These are phyloP conservation scores for Cladorrhinum sp. DNA, from an alignment of 2,329 filamentous ascomycete species.

Conservation along the genomic window DNA sequence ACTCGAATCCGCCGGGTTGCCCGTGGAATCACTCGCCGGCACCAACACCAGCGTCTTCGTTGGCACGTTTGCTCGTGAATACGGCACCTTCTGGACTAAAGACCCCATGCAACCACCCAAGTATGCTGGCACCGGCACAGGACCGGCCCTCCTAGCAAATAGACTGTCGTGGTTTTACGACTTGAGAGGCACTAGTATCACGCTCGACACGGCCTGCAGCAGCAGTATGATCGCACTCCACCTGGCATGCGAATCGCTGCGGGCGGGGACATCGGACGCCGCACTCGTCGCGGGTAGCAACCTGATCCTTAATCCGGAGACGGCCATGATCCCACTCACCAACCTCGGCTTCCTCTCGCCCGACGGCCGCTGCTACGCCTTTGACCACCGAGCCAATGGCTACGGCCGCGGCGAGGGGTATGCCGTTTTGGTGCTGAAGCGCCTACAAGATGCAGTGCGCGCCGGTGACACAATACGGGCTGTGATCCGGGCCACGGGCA, in stretches of 20 bases:
- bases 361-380: constrained; percentile 24
- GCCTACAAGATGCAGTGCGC: constrained; percentile 26
- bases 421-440: constrained; percentile 11
- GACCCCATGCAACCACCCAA: neutral
- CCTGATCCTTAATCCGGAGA: neutral
- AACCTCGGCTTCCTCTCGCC: neutral
- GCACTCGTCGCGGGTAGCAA: neutral
- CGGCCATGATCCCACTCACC: neutral
- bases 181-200: neutral
- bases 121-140: constrained; percentile 29
- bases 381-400: constrained; percentile 28
- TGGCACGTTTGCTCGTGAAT: constrained; percentile 31
- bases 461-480: constrained; percentile 29
- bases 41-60: constrained; percentile 32
- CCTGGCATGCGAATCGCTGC: constrained; percentile 30
- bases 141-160: constrained; percentile 31
- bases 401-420: constrained; percentile 18
- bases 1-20: constrained; percentile 26
- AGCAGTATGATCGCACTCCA: constrained; percentile 23
- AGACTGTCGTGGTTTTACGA: constrained; percentile 33
- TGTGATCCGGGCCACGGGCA: constrained; percentile 32
- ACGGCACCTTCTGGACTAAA: neutral
- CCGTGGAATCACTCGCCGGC: constrained; percentile 27
- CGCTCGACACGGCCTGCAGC: constrained; percentile 12
- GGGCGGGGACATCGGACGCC: constrained; percentile 1